Conservation (phyloP, 371 early-diverging fungal species). For the Mortierella sp. region DNA sequence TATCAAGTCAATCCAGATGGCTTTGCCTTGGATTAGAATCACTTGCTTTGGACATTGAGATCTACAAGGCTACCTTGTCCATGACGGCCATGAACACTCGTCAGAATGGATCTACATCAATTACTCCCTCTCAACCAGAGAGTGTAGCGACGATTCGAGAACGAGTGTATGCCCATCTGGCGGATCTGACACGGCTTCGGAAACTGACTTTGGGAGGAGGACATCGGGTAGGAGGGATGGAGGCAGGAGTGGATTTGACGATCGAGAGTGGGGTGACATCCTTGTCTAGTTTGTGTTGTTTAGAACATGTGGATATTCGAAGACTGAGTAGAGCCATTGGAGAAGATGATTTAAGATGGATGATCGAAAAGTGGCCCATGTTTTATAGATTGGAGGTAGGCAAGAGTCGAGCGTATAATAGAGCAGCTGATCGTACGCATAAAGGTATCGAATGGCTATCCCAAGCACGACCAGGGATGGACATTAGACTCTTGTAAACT, state of each 20-base stretch:
- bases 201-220: conserved; percentile 45
- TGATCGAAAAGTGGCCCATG: conserved; percentile 34
- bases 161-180: conserved; percentile 27
- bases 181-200: conserved; percentile 22
- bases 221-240: conserved; percentile 25
- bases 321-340: conserved; percentile 8
- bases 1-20: conserved; percentile 20
- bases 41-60: conserved; percentile 35
- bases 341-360: conserved; percentile 30
- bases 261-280: conserved; percentile 29
- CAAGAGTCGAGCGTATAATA: conserved; percentile 1
- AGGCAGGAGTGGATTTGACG: conserved; percentile 35
- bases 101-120: not conserved
- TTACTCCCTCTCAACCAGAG: not conserved
- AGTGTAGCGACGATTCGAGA: conserved; percentile 10
- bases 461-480: conserved; percentile 35
- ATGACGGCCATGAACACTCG: not conserved
- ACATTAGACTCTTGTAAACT: conserved; percentile 18
- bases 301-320: conserved; percentile 30
- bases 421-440: conserved; percentile 11
- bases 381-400: conserved; percentile 15
- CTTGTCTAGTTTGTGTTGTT: too few species aligned
- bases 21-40: conserved; percentile 26
- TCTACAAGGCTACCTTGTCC: conserved; percentile 20
- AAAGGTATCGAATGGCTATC: conserved; percentile 48